Conservation (phyloP, 805 yeast species). For the Ogataea nitratoaversa region DNA sequence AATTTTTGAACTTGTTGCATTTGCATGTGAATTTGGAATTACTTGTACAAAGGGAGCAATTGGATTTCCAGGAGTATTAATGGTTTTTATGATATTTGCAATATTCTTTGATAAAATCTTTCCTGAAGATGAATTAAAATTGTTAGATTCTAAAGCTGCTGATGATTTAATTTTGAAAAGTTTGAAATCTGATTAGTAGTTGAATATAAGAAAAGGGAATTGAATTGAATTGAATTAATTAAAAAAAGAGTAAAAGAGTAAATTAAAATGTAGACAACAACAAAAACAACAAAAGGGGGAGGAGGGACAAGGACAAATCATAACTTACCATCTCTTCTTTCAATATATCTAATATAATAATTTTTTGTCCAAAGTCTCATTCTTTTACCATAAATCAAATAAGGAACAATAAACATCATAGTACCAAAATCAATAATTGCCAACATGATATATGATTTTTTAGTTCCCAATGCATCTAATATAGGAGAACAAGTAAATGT, state of each 20-base stretch:
- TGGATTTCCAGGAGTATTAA: constrained; percentile 85
- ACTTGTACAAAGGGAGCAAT: constrained; percentile 87
- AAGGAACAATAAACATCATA: constrained; percentile 48
- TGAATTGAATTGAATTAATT: background rate
- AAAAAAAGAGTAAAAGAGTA: background rate
- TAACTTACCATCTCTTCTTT: constrained; percentile 41
- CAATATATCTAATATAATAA: constrained; percentile 50
- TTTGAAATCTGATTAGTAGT: constrained; percentile 18
- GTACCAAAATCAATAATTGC: constrained; percentile 58
- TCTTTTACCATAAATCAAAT: constrained; percentile 20
- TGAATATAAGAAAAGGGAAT: too few relatives aligned
- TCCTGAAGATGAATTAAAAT: constrained; percentile 51
- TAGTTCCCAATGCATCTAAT: constrained; percentile 53
- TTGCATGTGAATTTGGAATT: constrained; percentile 77
- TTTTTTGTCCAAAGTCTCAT: constrained; percentile 53
- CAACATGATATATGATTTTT: constrained; percentile 55
- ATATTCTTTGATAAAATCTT: constrained; percentile 61
- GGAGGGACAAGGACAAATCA: background rate
- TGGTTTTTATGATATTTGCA: constrained; percentile 65
- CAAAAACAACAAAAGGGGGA: background rate
- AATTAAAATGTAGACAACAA: background rate
- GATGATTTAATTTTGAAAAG: constrained; percentile 30
- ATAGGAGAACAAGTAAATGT: constrained; percentile 62
- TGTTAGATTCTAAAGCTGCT: constrained; percentile 51
- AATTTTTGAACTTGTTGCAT: constrained; percentile 57